These are phyloP conservation scores for Pisolithus marmoratus DNA, from an alignment of 768 basidiomycete genomes.

Conservation along the genomic window DNA sequence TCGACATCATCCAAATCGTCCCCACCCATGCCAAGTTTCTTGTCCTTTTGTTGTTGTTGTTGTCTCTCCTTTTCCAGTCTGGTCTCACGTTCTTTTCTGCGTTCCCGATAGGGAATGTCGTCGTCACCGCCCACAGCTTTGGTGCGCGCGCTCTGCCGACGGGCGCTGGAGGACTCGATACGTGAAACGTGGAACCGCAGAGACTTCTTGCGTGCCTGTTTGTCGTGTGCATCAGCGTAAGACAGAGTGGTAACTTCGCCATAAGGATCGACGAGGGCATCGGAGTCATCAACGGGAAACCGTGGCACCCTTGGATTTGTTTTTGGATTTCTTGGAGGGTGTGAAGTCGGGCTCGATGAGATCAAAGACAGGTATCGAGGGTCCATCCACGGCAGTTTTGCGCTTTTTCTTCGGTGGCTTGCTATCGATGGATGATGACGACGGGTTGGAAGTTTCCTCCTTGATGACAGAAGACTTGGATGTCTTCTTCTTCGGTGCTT, in stretches of 20 bases:
- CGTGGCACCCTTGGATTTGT: conserved; percentile 3
- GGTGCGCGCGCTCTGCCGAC: conserved; percentile 67
- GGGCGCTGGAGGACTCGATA: conserved; percentile 76
- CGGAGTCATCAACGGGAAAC: conserved; percentile 4
- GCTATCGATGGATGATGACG: conserved; percentile 5
- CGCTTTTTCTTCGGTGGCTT: conserved; percentile 59
- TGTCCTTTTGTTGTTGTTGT: conserved; percentile 15
- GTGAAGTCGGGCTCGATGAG: conserved; percentile 74
- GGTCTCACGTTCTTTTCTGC: conserved; percentile 56
- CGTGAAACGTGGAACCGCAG: conserved; percentile 91
- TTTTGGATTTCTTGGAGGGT: conserved; percentile 23
- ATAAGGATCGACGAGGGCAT: conserved; percentile 35
- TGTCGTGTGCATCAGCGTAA: conserved; percentile 75
- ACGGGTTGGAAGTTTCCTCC: conserved; percentile 2
- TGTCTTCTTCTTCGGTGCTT: conserved; percentile 1
- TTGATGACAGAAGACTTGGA: conserved; percentile 11
- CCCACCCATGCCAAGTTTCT: conserved; percentile 44
- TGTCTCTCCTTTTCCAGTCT: conserved; percentile 45
- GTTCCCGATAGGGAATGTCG: conserved; percentile 85
- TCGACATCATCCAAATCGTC: conserved; percentile 62
- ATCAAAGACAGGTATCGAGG: conserved; percentile 52
- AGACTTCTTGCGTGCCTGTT: conserved; percentile 72
- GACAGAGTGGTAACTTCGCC: conserved; percentile 72
- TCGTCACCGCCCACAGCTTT: conserved; percentile 85
- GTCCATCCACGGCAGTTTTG: conserved; percentile 33